These are phyloP conservation scores for Hymenoscyphus infarciens DNA, from an alignment of 2,329 filamentous ascomycete species.

Conservation along the genomic window DNA sequence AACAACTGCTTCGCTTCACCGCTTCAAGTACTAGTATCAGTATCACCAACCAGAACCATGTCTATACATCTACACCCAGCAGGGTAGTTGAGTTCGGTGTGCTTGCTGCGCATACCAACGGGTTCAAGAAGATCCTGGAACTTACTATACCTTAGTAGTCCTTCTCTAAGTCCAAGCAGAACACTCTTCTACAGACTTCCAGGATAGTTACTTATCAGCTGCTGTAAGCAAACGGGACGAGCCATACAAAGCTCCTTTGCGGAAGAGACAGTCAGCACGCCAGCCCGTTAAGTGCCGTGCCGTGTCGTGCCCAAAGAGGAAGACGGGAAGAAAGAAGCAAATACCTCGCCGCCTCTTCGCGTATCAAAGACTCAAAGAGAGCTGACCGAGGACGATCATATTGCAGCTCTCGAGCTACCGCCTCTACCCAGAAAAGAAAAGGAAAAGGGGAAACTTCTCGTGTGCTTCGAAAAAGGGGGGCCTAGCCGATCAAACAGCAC, in stretches of 20 bases:
- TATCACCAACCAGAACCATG: neutral
- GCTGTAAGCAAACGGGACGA: neutral
- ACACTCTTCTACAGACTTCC: neutral
- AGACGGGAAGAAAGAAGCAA: neutral
- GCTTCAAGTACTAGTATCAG: neutral
- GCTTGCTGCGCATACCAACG: neutral
- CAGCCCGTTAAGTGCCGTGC: neutral
- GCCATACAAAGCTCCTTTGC: neutral
- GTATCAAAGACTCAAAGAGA: neutral
- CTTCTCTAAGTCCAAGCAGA: neutral
- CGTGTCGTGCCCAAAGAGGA: neutral
- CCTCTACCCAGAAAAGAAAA: neutral
- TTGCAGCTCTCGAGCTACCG: neutral
- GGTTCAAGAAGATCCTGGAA: neutral
- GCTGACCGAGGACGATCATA: neutral
- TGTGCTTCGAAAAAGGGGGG: conserved; percentile 3
- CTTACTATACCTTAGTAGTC: neutral
- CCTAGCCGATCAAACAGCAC: neutral
- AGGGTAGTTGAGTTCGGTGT: neutral
- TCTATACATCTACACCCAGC: neutral
- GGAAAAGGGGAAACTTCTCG: conserved; percentile 3
- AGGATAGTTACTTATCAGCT: neutral
- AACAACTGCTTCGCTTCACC: neutral
- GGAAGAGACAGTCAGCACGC: conserved; percentile 3
- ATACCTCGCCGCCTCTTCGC: neutral